Conservation (phyloP, 306 rosid species). For the Prunus dulcis region DNA sequence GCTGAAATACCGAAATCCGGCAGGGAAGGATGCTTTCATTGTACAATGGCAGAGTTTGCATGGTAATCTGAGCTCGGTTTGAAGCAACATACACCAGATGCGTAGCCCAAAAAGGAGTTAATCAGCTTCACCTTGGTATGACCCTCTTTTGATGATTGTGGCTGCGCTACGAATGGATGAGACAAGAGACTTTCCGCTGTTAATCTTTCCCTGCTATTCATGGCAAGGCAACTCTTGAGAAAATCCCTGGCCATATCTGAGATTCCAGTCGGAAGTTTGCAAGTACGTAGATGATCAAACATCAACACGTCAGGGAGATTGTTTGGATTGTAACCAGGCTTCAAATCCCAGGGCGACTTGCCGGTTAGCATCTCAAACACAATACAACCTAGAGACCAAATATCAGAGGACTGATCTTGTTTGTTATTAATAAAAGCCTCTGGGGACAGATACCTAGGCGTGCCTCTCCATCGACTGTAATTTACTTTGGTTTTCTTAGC, state of each 20-base stretch:
- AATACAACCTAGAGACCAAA: slow-evolving; percentile 34
- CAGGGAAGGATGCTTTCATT: not conserved
- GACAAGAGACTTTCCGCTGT: slow-evolving; percentile 30
- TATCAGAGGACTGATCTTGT: slow-evolving; percentile 23
- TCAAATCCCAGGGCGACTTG: slow-evolving; percentile 14
- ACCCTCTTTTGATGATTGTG: not conserved
- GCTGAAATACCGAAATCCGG: not conserved
- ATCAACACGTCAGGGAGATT: not conserved
- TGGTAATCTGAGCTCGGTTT: not conserved
- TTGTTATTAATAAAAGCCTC: slow-evolving; percentile 18
- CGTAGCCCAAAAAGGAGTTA: not conserved
- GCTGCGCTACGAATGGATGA: not conserved
- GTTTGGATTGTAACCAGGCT: not conserved
- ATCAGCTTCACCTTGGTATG: not conserved
- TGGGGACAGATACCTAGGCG: slow-evolving; percentile 24
- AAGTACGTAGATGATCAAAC: not conserved
- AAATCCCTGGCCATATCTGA: slow-evolving; percentile 17
- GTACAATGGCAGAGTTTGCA: not conserved
- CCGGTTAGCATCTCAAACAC: slow-evolving; percentile 33
- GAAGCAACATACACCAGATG: not conserved
- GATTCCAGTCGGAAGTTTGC: not conserved
- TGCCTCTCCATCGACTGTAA: slow-evolving; percentile 19
- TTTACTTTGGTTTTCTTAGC: slow-evolving; percentile 18
- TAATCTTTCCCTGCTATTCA: slow-evolving; percentile 14
- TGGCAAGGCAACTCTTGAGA: slow-evolving; percentile 29